Evolutionary conservation across 495 filamentous ascomycete genomes (phyloP).

Genomic region (Terfezia claveryi): DNA sequence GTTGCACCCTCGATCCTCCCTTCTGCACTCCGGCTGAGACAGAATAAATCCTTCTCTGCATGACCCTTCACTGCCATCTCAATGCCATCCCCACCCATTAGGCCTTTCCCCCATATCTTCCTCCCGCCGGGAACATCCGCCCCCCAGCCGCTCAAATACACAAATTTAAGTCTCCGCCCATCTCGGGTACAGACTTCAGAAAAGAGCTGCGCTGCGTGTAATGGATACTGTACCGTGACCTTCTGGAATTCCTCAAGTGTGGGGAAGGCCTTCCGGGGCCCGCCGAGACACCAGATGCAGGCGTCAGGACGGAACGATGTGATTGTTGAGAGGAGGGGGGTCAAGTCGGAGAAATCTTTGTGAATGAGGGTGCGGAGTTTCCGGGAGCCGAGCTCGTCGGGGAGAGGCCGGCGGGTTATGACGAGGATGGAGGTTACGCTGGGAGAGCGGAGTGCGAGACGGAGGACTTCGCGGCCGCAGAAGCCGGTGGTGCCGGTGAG

Average conservation of each 20-base stretch:
- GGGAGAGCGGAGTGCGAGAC: constrained; percentile 3
- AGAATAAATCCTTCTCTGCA: neutral
- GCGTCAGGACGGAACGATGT: too few relatives aligned
- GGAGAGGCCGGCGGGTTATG: constrained; percentile 7
- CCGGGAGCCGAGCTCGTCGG: constrained; percentile 6
- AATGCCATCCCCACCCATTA: neutral
- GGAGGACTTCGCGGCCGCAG: constrained; percentile 1
- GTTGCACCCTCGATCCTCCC: neutral
- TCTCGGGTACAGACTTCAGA: too few relatives aligned
- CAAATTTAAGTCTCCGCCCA: neutral
- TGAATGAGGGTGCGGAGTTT: constrained; percentile 4
- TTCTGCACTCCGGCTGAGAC: neutral
- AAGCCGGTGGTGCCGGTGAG: too few relatives aligned
- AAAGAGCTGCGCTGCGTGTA: too few relatives aligned
- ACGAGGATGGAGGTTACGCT: constrained; percentile 5
- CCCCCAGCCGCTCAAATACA: neutral
- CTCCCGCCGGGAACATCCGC: neutral
- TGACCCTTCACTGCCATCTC: neutral
- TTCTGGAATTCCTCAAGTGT: too few relatives aligned
- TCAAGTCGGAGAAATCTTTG: neutral
- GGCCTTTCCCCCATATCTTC: neutral
- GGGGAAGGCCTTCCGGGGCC: too few relatives aligned
- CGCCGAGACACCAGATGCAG: too few relatives aligned
- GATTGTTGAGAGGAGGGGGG: too few relatives aligned
- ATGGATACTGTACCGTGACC: too few relatives aligned